Conservation (phyloP, 2,329 filamentous ascomycete species). For the Hypoxylon sp. region DNA sequence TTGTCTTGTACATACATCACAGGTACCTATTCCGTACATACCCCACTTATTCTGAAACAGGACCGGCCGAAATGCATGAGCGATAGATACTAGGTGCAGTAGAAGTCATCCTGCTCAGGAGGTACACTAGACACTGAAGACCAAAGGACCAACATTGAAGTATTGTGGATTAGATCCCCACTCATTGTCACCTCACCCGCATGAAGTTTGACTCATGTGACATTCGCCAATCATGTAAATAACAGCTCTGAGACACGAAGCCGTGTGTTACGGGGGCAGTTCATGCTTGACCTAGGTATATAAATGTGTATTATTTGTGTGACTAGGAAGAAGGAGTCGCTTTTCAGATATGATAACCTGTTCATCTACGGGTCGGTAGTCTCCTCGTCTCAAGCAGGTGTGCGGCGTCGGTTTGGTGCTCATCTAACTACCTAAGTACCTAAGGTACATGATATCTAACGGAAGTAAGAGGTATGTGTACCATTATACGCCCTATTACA, state of each 20-base stretch:
- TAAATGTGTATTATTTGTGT: too few species aligned
- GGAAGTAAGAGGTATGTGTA: too few species aligned
- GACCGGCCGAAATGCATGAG: conserved; percentile 1
- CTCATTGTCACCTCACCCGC: conserved; percentile 36
- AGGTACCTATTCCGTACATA: too few species aligned
- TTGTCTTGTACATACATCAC: neutral
- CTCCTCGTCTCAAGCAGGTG: too few species aligned
- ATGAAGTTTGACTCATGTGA: conserved; percentile 41
- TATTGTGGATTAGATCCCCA: conserved; percentile 18
- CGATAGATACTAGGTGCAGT: neutral
- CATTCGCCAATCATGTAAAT: conserved; percentile 23
- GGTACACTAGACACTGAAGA: neutral
- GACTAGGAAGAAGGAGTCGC: too few species aligned
- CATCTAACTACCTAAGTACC: too few species aligned
- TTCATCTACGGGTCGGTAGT: too few species aligned
- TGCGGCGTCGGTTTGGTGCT: too few species aligned
- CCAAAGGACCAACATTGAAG: neutral
- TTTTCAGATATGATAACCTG: too few species aligned
- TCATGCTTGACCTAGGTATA: too few species aligned
- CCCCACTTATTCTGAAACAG: conserved; percentile 16
- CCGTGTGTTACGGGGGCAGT: neutral
- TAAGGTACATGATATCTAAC: too few species aligned
- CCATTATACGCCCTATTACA: too few species aligned
- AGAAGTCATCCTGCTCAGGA: neutral
- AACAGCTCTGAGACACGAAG: neutral